Evolutionary conservation across 2,329 filamentous ascomycete species (phyloP).

Genomic region (Alternaria solani): DNA sequence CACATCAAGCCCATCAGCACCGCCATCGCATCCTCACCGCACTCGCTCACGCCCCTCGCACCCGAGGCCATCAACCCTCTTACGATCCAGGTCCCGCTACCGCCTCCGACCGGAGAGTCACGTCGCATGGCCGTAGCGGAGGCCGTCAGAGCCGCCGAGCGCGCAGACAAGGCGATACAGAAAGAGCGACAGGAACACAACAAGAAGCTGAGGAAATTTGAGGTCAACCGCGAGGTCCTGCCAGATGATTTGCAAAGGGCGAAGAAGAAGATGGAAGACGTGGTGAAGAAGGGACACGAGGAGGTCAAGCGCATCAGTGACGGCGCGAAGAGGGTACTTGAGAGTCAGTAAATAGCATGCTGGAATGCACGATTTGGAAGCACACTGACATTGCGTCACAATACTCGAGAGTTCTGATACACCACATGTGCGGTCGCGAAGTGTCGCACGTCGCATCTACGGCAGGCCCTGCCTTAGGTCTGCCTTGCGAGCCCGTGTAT

Average conservation of each 20-base stretch:
- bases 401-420: background rate
- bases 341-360: slow-evolving; percentile 35
- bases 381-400: background rate
- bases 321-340: slow-evolving; percentile 58
- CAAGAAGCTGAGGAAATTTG: slow-evolving; percentile 57
- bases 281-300: slow-evolving; percentile 57
- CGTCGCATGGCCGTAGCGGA: slow-evolving; percentile 52
- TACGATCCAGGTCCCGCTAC: slow-evolving; percentile 64
- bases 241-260: slow-evolving; percentile 62
- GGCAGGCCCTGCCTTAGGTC: background rate
- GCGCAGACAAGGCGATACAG: slow-evolving; percentile 52
- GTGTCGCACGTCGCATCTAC: background rate
- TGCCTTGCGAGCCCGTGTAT: background rate
- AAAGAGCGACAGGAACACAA: slow-evolving; percentile 58
- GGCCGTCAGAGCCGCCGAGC: slow-evolving; percentile 54
- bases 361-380: background rate
- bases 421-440: background rate
- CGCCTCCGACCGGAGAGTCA: slow-evolving; percentile 66
- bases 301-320: slow-evolving; percentile 61
- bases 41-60: slow-evolving; percentile 61
- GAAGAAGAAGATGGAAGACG: slow-evolving; percentile 59
- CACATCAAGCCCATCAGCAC: slow-evolving; percentile 63
- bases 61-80: slow-evolving; percentile 59
- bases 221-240: slow-evolving; percentile 53
- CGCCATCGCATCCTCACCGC: slow-evolving; percentile 61